These are phyloP conservation scores for Melastoma candidum DNA, from an alignment of 441 rosid species.

Conservation along the genomic window DNA sequence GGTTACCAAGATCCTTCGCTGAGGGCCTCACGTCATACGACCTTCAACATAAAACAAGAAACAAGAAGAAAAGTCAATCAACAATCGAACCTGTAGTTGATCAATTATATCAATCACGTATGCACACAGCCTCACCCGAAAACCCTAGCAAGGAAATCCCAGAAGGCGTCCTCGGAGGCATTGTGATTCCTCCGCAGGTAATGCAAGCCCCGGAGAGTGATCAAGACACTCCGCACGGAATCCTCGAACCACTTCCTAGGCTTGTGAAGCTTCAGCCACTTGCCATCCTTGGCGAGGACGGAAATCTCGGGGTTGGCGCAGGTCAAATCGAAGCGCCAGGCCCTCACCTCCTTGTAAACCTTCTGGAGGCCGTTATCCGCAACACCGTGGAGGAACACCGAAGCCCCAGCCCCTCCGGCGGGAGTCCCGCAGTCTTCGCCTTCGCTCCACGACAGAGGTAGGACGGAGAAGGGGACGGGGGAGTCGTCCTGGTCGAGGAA, in stretches of 20 bases:
- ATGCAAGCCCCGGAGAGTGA: conserved; percentile 53
- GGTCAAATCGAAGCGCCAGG: conserved; percentile 66
- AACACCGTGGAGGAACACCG: conserved; percentile 46
- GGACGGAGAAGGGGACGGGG: conserved; percentile 43
- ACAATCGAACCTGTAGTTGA: background rate
- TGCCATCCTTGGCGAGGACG: conserved; percentile 49
- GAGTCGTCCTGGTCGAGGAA: conserved; percentile 47
- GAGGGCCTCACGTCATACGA: conserved; percentile 57
- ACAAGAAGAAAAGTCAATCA: background rate
- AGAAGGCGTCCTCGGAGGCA: conserved; percentile 40
- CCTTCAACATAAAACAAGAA: conserved; percentile 22
- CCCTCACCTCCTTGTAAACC: conserved; percentile 45
- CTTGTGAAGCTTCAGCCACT: conserved; percentile 62
- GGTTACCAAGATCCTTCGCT: conserved; percentile 67
- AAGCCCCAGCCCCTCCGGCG: conserved; percentile 1
- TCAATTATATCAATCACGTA: background rate
- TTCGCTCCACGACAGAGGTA: conserved; percentile 53
- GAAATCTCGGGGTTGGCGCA: conserved; percentile 42
- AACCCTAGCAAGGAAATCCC: conserved; percentile 47
- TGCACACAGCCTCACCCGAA: conserved; percentile 34
- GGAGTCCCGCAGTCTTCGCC: conserved; percentile 12
- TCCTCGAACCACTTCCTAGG: conserved; percentile 69
- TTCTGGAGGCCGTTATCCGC: conserved; percentile 48
- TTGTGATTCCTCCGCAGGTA: conserved; percentile 44
- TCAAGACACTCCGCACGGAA: conserved; percentile 39